phyloP scores from a whole-genome alignment of 164 flowering plant genomes.

The Aristolochia contorta region DNA sequence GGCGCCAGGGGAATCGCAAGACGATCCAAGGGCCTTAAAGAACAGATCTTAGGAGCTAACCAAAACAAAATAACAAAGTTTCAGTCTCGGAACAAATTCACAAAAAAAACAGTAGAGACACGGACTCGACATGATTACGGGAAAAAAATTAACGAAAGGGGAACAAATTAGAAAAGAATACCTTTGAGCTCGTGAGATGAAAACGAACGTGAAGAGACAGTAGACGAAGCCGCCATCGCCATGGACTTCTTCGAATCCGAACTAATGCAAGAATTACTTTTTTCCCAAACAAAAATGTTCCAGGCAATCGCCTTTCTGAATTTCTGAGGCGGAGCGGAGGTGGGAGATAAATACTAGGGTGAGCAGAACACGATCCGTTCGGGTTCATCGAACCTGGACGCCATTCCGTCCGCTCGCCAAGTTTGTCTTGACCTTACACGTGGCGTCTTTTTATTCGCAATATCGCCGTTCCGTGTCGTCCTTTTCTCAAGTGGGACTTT shows the following conservation, averaged over 20 bases:
- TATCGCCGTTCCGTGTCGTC: too few species aligned
- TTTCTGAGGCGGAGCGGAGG: too few species aligned
- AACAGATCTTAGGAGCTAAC: constrained; percentile 30
- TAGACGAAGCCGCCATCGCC: constrained; percentile 34
- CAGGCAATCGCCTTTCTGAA: constrained; percentile 1
- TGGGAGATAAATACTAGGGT: not conserved
- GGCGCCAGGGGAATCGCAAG: constrained; percentile 7
- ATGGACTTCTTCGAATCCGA: constrained; percentile 7
- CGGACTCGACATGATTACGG: not conserved
- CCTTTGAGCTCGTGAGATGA: constrained; percentile 29
- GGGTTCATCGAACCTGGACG: constrained; percentile 90
- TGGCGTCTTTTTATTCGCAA: not conserved
- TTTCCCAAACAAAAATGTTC: not conserved
- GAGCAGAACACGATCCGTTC: not conserved
- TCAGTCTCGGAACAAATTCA: not conserved
- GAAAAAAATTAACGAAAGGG: not conserved
- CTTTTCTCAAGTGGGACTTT: too few species aligned
- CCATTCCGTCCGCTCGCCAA: not conserved
- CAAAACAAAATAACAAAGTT: not conserved
- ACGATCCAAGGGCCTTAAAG: constrained; percentile 29
- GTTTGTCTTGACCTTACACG: not conserved
- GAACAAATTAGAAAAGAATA: constrained; percentile 3
- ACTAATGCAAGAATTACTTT: not conserved
- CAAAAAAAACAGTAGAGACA: not conserved
- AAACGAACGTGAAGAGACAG: constrained; percentile 23